Evolutionary conservation across 2,329 filamentous ascomycete species (phyloP).

Genomic region (Claviceps sp.): DNA sequence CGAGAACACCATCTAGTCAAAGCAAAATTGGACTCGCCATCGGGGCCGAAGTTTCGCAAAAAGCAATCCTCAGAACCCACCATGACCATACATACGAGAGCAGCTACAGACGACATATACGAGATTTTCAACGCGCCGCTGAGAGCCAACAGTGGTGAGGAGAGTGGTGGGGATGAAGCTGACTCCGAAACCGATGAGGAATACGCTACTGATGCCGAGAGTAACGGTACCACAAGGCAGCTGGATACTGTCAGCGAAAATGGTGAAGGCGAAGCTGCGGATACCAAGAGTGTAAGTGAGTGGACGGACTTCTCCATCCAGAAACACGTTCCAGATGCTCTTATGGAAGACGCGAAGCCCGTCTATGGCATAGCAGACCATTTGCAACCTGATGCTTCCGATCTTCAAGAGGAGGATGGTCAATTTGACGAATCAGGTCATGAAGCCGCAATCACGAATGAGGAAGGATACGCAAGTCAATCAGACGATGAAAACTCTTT

Average conservation of each 20-base stretch:
- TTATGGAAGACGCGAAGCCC: constrained; percentile 17
- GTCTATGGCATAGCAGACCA: constrained; percentile 16
- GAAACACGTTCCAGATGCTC: constrained; percentile 49
- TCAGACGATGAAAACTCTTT: constrained; percentile 27
- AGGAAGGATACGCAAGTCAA: constrained; percentile 27
- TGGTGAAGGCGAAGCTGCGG: constrained; percentile 35
- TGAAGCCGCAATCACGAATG: constrained; percentile 20
- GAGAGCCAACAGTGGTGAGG: constrained; percentile 20
- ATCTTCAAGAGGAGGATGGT: background rate
- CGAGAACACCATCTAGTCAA: constrained; percentile 54
- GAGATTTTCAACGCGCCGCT: constrained; percentile 84
- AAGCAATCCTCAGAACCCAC: constrained; percentile 72
- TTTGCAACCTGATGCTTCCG: background rate
- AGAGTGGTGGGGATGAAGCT: constrained; percentile 42
- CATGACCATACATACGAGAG: constrained; percentile 92
- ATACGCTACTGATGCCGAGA: constrained; percentile 78
- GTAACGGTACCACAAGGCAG: constrained; percentile 63
- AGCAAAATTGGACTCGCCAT: constrained; percentile 82
- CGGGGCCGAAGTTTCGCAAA: constrained; percentile 69
- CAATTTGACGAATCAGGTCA: background rate
- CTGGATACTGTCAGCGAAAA: constrained; percentile 32
- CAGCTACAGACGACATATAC: constrained; percentile 94
- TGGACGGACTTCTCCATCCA: constrained; percentile 80
- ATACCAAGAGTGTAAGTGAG: constrained; percentile 56
- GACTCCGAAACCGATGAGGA: constrained; percentile 60